These are phyloP conservation scores for Venturia carpophila DNA, from an alignment of 2,329 filamentous ascomycete species.

Conservation along the genomic window DNA sequence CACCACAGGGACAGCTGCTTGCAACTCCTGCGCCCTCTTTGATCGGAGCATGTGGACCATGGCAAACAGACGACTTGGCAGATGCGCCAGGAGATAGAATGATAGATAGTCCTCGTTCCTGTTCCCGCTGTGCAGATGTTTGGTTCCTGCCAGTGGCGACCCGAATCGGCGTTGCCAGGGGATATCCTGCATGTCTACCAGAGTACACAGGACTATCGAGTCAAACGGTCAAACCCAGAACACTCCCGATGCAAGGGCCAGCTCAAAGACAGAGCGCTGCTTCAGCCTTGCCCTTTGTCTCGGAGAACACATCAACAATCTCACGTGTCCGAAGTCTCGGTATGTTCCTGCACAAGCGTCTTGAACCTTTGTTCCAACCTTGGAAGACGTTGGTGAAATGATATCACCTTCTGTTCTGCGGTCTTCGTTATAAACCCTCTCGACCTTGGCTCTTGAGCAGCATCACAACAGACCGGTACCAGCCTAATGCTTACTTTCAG, in stretches of 20 bases:
- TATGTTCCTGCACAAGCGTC: too few species aligned
- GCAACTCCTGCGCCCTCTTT: neutral
- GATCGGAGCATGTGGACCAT: neutral
- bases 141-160: neutral
- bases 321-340: too few species aligned
- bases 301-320: neutral
- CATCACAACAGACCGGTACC: too few species aligned
- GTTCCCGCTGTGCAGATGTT: neutral
- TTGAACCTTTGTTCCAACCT: too few species aligned
- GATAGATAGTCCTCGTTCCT: neutral
- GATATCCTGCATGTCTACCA: neutral
- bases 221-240: neutral
- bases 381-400: too few species aligned
- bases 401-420: too few species aligned
- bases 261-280: neutral
- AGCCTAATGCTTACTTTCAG: too few species aligned
- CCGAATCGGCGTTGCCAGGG: neutral
- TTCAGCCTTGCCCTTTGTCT: constrained; percentile 4
- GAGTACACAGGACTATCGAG: neutral
- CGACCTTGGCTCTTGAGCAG: too few species aligned
- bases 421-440: too few species aligned
- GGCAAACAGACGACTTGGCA: neutral
- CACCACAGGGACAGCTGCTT: neutral
- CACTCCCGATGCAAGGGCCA: neutral
- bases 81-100: neutral